Conservation (phyloP, 2,329 filamentous ascomycete genomes). For the Neofusicoccum sp. region DNA sequence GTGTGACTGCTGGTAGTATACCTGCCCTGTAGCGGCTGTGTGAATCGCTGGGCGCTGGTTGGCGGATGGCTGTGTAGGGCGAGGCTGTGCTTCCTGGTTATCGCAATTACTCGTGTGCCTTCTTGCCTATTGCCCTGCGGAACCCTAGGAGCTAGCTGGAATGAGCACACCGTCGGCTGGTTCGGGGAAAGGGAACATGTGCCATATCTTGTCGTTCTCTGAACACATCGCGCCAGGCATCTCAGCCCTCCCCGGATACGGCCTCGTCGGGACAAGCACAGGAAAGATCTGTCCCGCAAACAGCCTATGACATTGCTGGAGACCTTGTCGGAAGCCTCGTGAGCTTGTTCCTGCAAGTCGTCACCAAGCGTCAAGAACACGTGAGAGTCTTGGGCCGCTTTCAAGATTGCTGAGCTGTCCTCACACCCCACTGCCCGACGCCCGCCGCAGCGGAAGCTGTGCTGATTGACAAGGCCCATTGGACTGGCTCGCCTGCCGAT, state of each 20-base stretch:
- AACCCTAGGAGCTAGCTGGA: not conserved
- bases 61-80: slow-evolving; percentile 1
- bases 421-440: not conserved
- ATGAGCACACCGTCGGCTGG: too few relatives aligned
- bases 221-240: slow-evolving; percentile 1
- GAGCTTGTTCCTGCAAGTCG: too few relatives aligned
- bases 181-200: not conserved
- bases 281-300: not conserved
- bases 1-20: not conserved
- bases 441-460: not conserved
- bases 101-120: not conserved
- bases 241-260: not conserved
- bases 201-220: not conserved
- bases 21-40: not conserved
- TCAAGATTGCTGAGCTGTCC: not conserved
- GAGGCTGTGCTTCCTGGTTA: not conserved
- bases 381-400: not conserved
- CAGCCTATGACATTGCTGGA: not conserved
- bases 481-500: not conserved
- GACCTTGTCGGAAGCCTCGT: too few relatives aligned
- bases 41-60: not conserved
- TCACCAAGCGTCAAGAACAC: not conserved
- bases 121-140: not conserved
- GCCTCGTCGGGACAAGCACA: not conserved
- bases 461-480: not conserved